Evolutionary conservation across 164 flowering plant genomes (phyloP).

Genomic region (Warburgia ugandensis): DNA sequence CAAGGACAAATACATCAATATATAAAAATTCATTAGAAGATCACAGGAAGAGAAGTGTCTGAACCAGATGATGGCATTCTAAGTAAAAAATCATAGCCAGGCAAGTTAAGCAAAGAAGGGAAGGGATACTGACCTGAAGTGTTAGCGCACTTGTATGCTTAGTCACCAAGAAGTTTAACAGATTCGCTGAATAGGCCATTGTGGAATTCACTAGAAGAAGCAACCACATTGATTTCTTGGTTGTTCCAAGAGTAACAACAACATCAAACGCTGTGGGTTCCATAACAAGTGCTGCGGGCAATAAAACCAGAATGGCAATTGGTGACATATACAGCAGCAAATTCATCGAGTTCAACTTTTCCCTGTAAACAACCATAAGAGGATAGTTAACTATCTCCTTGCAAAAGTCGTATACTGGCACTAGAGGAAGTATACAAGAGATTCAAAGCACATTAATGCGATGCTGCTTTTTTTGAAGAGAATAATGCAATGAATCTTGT

Average conservation of each 20-base stretch:
- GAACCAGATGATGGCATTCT: too few relatives aligned
- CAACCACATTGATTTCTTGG: conserved; percentile 57
- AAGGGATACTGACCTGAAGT: conserved; percentile 60
- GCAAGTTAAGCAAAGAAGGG: not conserved
- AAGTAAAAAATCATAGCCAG: too few relatives aligned
- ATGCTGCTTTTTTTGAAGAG: too few relatives aligned
- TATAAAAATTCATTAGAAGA: too few relatives aligned
- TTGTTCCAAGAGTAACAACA: conserved; percentile 36
- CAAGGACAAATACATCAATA: too few relatives aligned
- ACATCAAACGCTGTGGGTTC: conserved; percentile 59
- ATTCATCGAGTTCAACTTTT: conserved; percentile 94
- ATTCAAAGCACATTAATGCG: not conserved
- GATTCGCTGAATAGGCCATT: conserved; percentile 80
- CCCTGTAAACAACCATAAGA: conserved; percentile 41
- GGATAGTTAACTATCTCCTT: not conserved
- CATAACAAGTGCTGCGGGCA: conserved; percentile 71
- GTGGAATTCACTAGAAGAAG: conserved; percentile 74
- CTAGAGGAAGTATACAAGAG: not conserved
- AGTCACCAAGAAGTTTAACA: conserved; percentile 90
- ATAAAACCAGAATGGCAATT: conserved; percentile 64
- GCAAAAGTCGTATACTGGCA: not conserved
- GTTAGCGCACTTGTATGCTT: conserved; percentile 97
- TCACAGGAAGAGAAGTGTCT: too few relatives aligned
- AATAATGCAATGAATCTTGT: too few relatives aligned
- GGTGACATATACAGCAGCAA: conserved; percentile 93